Evolutionary conservation across 1,139 yeast species (phyloP).

Genomic region (Suhomyces panamericanus): DNA sequence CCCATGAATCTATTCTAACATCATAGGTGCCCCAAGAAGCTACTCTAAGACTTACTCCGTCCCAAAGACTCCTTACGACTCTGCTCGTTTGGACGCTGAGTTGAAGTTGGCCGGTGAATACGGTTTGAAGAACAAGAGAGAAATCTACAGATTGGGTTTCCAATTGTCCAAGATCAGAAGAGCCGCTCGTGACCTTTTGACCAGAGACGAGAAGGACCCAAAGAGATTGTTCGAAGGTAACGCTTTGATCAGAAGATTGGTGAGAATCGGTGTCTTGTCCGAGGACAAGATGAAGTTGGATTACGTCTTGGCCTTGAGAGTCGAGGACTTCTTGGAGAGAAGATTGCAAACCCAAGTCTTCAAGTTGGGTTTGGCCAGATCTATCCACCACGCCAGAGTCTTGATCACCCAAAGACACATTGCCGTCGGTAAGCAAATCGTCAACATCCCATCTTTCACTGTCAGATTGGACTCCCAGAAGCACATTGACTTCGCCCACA

Average conservation of each 20-base stretch:
- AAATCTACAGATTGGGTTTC: constrained; percentile 97
- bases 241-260: constrained; percentile 98
- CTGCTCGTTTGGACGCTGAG: constrained; percentile 99
- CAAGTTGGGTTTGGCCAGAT: constrained; percentile 99
- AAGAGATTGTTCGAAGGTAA: constrained; percentile 99
- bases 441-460: constrained; percentile 98
- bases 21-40: constrained; percentile 92
- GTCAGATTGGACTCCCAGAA: constrained; percentile 99
- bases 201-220: constrained; percentile 99
- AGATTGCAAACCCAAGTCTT: constrained; percentile 99
- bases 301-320: constrained; percentile 97
- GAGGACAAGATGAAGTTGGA: constrained; percentile 99
- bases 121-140: constrained; percentile 99
- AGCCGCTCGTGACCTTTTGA: constrained; percentile 99
- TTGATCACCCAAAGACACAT: constrained; percentile 98
- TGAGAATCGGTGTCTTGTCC: constrained; percentile 96
- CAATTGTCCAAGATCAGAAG: constrained; percentile 99
- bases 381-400: constrained; percentile 99
- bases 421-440: constrained; percentile 99
- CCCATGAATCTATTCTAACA: constrained; percentile 30
- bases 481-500: constrained; percentile 99
- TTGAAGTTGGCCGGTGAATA: constrained; percentile 99
- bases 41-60: constrained; percentile 99
- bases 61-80: constrained; percentile 99
- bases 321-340: constrained; percentile 99